Evolutionary conservation across 805 yeast genomes (phyloP), one percentile per base, ranked within the genome.

Genomic region (Spathaspora girioi): DNA sequence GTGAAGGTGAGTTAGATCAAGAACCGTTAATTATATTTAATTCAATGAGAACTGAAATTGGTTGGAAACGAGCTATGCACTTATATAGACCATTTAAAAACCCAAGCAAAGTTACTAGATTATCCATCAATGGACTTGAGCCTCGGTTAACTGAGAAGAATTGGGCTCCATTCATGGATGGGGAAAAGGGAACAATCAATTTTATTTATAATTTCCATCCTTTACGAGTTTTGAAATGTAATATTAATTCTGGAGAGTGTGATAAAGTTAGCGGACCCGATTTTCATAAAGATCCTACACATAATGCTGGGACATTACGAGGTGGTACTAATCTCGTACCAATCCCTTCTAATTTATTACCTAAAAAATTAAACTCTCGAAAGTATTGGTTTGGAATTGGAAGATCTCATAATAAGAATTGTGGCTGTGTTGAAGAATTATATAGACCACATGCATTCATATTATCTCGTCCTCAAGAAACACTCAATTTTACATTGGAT

Each of bases 131-230:
- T 18, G 46, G 48, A 15, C 48, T 50, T 14, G 41, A 53, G 18
- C 42, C 49, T 23, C 46, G 55, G 6, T 46, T 46, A 23, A 50
- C 20, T 4, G 62, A 69, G 50, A 73, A 73, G 53, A 73, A 73
- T 56, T 73, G 78, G 78, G 68, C 73, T 11, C 78, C 78, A 1
- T 56, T 73, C 49, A 63, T 52, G n/a, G 49, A 57, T 38, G 29
- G 27, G 3, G 29, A 19, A 23, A 29, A 23, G 7, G 27, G 27
- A 3, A 18, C 23, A 23, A 53, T 72, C 38, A 58, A 63, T 47
- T 62, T 70, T 18, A 62, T 71, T 2, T 69, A 68, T 53, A 58
- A 72, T 40, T 70, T 74, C 71, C 52, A 60, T 12, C 51, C 58
- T 15, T 46, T 62, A n/a, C 52, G 57, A 19, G 53, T 59, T 6